Evolutionary conservation across 345 rosid species (phyloP).

Genomic region (Bruguiera sexangula): DNA sequence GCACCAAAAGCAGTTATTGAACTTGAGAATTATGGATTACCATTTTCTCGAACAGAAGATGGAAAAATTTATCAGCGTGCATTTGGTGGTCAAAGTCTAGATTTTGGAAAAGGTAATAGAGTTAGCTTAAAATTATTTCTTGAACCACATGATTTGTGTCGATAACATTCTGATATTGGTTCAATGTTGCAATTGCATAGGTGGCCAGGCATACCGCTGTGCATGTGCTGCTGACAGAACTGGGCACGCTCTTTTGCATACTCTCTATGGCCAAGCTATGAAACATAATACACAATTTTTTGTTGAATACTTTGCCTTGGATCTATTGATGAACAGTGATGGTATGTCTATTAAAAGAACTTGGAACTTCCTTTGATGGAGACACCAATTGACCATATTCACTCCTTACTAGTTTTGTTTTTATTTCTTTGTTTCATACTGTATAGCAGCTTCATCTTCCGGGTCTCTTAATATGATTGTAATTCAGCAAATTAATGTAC

Average conservation of each 20-base stretch:
- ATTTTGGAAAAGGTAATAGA: constrained; percentile 88
- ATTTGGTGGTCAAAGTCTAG: constrained; percentile 98
- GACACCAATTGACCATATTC: background rate
- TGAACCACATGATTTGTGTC: background rate
- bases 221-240: constrained; percentile 99
- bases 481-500: no score
- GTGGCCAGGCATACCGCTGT: constrained; percentile 99
- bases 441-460: background rate
- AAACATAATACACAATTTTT: constrained; percentile 97
- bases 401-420: background rate
- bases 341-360: constrained; percentile 42
- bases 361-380: background rate
- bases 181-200: constrained; percentile 37
- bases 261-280: constrained; percentile 99
- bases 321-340: constrained; percentile 73
- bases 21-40: constrained; percentile 89
- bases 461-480: background rate
- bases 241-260: constrained; percentile 95
- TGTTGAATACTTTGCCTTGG: constrained; percentile 97
- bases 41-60: constrained; percentile 97
- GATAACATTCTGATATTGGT: constrained; percentile 16
- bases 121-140: background rate
- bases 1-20: constrained; percentile 99
- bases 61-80: constrained; percentile 98
- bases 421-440: background rate